Conservation (phyloP, 306 rosid species). For the Corylus heterophylla region DNA sequence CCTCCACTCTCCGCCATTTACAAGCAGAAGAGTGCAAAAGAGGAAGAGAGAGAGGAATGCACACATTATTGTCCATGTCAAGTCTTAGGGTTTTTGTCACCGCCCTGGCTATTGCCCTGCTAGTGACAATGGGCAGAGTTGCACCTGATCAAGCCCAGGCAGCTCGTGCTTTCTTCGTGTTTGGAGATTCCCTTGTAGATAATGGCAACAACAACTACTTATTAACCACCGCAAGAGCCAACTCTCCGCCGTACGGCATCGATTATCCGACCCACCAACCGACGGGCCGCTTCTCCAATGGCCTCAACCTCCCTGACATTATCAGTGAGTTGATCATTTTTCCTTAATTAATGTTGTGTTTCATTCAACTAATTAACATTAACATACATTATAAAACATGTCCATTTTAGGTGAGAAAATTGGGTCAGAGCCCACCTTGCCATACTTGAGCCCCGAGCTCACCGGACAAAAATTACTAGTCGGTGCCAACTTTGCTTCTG, state of each 20-base stretch:
- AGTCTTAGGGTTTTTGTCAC: neutral
- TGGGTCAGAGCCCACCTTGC: conserved; percentile 52
- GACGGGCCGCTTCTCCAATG: conserved; percentile 72
- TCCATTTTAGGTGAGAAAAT: conserved; percentile 41
- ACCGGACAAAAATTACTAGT: conserved; percentile 44
- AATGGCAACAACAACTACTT: conserved; percentile 61
- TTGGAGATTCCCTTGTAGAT: conserved; percentile 63
- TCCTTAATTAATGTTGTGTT: neutral
- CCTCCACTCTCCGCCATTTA: neutral
- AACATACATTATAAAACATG: neutral
- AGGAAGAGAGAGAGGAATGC: neutral
- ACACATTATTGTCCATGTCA: neutral
- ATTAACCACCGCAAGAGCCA: conserved; percentile 50
- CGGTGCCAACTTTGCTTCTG: conserved; percentile 80
- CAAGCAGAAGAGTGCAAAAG: neutral
- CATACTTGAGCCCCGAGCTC: conserved; percentile 52
- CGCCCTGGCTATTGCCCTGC: conserved; percentile 1
- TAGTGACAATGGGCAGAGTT: neutral
- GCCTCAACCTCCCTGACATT: conserved; percentile 60
- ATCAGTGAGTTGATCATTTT: conserved; percentile 20
- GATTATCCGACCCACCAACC: conserved; percentile 56
- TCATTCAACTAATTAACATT: neutral
- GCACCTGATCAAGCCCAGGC: conserved; percentile 23
- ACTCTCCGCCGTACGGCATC: conserved; percentile 58
- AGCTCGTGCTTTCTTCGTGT: conserved; percentile 48